Evolutionary conservation across 768 basidiomycete genomes (phyloP), one percentile per base, ranked within the genome.

Genomic region (Gymnopilus dilepis): DNA sequence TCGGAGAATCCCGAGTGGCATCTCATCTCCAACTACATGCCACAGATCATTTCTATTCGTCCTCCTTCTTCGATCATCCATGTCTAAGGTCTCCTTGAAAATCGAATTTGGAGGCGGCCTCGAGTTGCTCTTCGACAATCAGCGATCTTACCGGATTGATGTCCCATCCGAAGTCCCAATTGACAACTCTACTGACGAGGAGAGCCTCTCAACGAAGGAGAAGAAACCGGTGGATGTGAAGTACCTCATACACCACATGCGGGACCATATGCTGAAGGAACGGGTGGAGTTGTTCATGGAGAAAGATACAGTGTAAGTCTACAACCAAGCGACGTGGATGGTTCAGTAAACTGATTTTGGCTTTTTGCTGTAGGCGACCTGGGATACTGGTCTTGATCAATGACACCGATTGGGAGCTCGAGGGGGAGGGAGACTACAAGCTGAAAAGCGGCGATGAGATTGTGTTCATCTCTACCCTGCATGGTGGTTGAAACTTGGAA

Each of bases 351-450:
- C 11, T 2, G 34, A 47, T 19, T 47, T 55, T 30, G 34, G 48
- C 12, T 17, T 11, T 22, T 50, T 38, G 19, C 24, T 31, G 1
- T 69, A 97, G 97, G 38, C 95, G 97, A 8, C 97, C 97, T 0
- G 97, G 97, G 0, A 97, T 99, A 37, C 80, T 99, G 3, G 97
- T 99, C 3, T 81, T 99, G n/a, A 86, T 99, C 56, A 99, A 99
- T 70, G 93, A 97, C 68, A 93, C 93, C 1, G 97, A 99, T 69
- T 98, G 97, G 97, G 96, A 99, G 74, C 80, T 99, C 6, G 97
- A 98, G 73, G 95, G 94, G 33, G 97, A 98, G 73, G 89, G 93
- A 21, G 89, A 91, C 6, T 97, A 97, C 72, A 79, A 77, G 63
- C 76, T 99, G 59, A 78, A 90, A 72, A 78, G 87, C 31, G 82